phyloP scores from a whole-genome alignment of 1,139 yeast species.

The Pichia norvegensis region DNA sequence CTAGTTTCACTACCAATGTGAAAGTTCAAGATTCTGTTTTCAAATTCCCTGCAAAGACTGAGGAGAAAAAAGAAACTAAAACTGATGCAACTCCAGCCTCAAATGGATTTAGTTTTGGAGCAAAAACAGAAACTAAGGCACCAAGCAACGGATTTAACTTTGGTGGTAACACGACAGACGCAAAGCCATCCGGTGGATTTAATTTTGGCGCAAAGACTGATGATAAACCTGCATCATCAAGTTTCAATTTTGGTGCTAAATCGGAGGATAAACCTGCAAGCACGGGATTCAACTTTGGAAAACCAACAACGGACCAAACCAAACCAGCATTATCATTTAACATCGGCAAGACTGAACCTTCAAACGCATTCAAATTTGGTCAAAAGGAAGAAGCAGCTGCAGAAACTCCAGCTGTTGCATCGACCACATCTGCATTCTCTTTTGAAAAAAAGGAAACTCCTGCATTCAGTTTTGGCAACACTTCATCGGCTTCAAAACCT shows the following conservation, averaged over 20 bases:
- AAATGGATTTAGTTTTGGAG: not conserved
- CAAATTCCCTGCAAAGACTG: slow-evolving; percentile 16
- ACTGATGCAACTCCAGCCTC: not conserved
- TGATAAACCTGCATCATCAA: not conserved
- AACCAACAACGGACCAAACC: not conserved
- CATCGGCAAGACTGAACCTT: not conserved
- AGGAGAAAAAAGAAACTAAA: not conserved
- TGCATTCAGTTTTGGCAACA: not conserved
- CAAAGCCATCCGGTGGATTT: not conserved
- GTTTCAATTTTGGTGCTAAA: not conserved
- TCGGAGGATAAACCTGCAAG: not conserved
- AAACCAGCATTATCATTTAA: slow-evolving; percentile 9
- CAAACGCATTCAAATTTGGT: slow-evolving; percentile 1
- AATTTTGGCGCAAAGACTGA: not conserved
- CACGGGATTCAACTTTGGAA: slow-evolving; percentile 2
- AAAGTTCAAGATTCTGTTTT: slow-evolving; percentile 24
- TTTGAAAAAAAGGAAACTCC: not conserved
- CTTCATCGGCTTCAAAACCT: not conserved
- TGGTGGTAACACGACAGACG: not conserved
- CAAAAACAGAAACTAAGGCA: not conserved
- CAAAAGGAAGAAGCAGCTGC: not conserved
- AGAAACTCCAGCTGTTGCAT: not conserved
- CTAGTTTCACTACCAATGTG: slow-evolving; percentile 48
- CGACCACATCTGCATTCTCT: slow-evolving; percentile 1
- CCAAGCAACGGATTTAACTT: not conserved